Conservation (phyloP, 2,329 filamentous ascomycete genomes). For the Biscogniauxia sp. region DNA sequence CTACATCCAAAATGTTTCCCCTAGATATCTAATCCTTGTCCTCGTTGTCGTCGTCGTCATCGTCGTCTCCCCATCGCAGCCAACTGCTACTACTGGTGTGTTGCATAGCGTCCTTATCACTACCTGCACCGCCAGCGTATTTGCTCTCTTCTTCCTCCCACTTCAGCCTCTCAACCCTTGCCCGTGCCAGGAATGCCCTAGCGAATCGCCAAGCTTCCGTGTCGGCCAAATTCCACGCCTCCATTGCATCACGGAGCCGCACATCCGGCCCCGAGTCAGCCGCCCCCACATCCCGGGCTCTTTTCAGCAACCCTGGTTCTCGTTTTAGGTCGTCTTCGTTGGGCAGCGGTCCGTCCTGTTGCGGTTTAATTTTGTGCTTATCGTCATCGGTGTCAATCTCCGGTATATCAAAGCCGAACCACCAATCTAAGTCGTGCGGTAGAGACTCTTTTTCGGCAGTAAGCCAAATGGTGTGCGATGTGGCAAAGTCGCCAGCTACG, state of each 20-base stretch:
- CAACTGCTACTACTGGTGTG: slow-evolving; percentile 23
- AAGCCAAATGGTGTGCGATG: slow-evolving; percentile 73
- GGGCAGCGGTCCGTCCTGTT: slow-evolving; percentile 49
- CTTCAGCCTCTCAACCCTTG: slow-evolving; percentile 58
- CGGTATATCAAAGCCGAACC: slow-evolving; percentile 82
- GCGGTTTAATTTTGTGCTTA: slow-evolving; percentile 51
- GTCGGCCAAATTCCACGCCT: slow-evolving; percentile 69
- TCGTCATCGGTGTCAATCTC: slow-evolving; percentile 49
- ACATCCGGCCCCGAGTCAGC: slow-evolving; percentile 44
- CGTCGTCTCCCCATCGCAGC: slow-evolving; percentile 37
- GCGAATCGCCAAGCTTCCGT: slow-evolving; percentile 77
- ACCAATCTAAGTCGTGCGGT: slow-evolving; percentile 78
- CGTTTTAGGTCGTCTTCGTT: slow-evolving; percentile 50
- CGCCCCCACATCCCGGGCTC: slow-evolving; percentile 47
- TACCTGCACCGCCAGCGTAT: slow-evolving; percentile 62
- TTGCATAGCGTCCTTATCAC: slow-evolving; percentile 39
- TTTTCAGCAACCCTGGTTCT: slow-evolving; percentile 56
- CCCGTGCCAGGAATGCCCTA: slow-evolving; percentile 63
- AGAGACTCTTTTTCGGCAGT: slow-evolving; percentile 61
- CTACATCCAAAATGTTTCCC: neutral
- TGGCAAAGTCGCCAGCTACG: slow-evolving; percentile 66
- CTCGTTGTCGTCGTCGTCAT: slow-evolving; percentile 7
- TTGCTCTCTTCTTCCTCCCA: slow-evolving; percentile 71
- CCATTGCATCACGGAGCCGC: slow-evolving; percentile 52
- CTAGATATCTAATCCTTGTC: slow-evolving; percentile 6